Evolutionary conservation across 306 rosid genomes (phyloP), one percentile per base, ranked within the genome.

Genomic region (Acmispon strigosus): DNA sequence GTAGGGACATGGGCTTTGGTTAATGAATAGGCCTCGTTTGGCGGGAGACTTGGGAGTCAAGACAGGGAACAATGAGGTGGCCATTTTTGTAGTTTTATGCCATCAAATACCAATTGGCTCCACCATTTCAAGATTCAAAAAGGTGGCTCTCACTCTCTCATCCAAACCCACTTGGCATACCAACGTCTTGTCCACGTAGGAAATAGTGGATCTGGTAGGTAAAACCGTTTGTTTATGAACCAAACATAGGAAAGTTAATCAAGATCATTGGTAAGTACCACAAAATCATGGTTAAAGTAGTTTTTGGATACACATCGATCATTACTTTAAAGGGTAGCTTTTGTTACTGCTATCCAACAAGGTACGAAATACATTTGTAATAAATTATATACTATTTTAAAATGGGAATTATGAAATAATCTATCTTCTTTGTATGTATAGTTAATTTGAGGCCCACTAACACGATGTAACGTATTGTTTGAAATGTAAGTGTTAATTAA

Each of bases 11-110:
- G 70, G 55, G 60, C 47, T 55, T 79, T 17, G 67, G 48, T 42
- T 42, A 58, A 77, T 75, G 63, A 73, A 63, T 29, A 0, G 68
- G 22, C 60, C 0, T 7, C 53, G 61, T 76, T 85, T 79, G 93
- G 96, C 85, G 95, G 96, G 92, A 86, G 85, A 78, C 62, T 72
- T 78, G 74, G 83, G 81, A 79, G 83, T 86, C 85, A 83, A 83
- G 80, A 82, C 61, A 74, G 77, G 73, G 77, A 62, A 82, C 65
- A 62, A 34, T 58, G 80, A 77, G 69, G 42, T 65, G 80, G 71
- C 82, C 79, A 62, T 69, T 47, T 52, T 71, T 69, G 74, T 74
- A 58, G 65, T 58, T 50, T 78, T 70, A 20, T 76, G 57, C 72
- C 78, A 59, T 14, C 32, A 52, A 73, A 82, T n/a, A n/a, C n/a